Percentiles rank a stretch among this genome's conserved stretches.
Evolutionary conservation across 805 yeast genomes (phyloP).

Genomic region (Blastobotrys terrestris): DNA sequence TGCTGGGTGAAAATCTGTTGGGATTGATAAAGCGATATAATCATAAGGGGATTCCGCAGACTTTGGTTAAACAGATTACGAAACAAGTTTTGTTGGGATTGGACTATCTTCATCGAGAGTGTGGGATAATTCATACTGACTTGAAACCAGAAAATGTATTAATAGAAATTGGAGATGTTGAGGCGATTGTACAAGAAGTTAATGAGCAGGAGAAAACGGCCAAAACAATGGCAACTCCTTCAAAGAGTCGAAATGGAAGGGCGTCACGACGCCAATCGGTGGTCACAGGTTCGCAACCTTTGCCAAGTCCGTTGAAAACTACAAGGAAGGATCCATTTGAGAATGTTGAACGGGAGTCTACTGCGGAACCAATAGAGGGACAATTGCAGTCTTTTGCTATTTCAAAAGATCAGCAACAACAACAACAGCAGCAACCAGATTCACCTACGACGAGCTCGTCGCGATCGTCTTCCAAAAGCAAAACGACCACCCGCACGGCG

Average conservation of each 20-base stretch:
- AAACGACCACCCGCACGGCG: constrained; percentile 5
- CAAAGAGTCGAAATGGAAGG: constrained; percentile 27
- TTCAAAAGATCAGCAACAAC: constrained; percentile 1
- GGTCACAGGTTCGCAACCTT: constrained; percentile 86
- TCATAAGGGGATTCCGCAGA: constrained; percentile 73
- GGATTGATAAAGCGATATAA: constrained; percentile 74
- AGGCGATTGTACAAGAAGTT: constrained; percentile 62
- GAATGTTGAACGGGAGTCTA: constrained; percentile 3
- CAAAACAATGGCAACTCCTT: constrained; percentile 4
- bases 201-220: constrained; percentile 46
- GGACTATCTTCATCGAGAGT: constrained; percentile 63
- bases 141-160: constrained; percentile 70
- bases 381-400: constrained; percentile 9
- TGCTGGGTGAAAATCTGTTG: constrained; percentile 85
- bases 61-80: constrained; percentile 73
- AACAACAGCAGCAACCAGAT: constrained; percentile 1
- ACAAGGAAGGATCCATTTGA: constrained; percentile 8
- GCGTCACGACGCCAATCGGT: constrained; percentile 66
- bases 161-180: constrained; percentile 79
- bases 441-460: constrained; percentile 8
- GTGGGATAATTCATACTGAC: constrained; percentile 73
- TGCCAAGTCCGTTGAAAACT: constrained; percentile 80
- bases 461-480: constrained; percentile 12
- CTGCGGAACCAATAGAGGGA: constrained; percentile 10
- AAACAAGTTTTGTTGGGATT: constrained; percentile 69